Evolutionary conservation across 768 basidiomycete genomes (phyloP), one percentile per base, ranked within the genome.

Genomic region (Inosperma sp.): DNA sequence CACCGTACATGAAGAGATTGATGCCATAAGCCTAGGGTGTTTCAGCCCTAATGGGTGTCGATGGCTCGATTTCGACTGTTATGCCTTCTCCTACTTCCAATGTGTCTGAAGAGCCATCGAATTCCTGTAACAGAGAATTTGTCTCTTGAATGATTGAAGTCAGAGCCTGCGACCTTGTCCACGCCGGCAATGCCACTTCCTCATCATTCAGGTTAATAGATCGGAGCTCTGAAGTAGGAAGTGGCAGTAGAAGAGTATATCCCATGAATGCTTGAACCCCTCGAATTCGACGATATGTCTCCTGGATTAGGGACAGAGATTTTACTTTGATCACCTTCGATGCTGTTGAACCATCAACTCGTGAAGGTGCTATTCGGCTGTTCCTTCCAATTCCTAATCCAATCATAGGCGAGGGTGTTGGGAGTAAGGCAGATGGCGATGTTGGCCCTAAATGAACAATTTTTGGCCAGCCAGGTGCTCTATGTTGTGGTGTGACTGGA

Each of bases 401-500:
- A 21, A 62, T 55, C 22, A 62, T 48, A 6, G 67, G 65, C 8
- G 69, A 69, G 10, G 64, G 55, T 2, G 65, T 56, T 9, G 68
- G 65, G 21, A 63, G 63, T n/a, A 70, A 65, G 7, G 65, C 61
- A 29, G 69, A 65, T 14, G 69, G 62, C 14, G 72, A 71, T 7
- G 76, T 68, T 1, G 82, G 80, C 2, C 82, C 82, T 4, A 86
- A 73, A 59, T 84, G 84, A 2, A 83, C 68, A 53, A 86, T 84
- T 49, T 65, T 65, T 16, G 70, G 75, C 2, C 76, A 74, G 1
- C 72, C 73, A 9, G 56, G 61, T 23, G 65, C 52, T 21, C 55
- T 49, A n/a, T 60, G 58, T 9, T 57, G 55, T 9, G 64, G 62
- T 5, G 55, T 57, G 25, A 64, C 51, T 2, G 70, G 66, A 1